Conservation (phyloP, 2,329 filamentous ascomycete genomes). For the Ceratocystis smalleyi region DNA sequence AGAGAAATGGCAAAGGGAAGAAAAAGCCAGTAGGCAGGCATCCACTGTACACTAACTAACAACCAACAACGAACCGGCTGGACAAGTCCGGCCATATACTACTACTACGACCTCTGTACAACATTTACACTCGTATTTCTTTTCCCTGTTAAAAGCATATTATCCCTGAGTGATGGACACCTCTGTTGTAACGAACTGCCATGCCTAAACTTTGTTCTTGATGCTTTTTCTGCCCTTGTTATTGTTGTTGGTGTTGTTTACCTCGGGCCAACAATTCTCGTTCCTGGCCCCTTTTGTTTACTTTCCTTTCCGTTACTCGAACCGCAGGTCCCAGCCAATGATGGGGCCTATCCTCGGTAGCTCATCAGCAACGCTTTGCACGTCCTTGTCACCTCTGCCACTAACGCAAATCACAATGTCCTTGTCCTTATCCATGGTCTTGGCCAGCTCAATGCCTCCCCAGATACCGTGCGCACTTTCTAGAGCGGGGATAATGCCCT, state of each 20-base stretch:
- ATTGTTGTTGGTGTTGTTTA: neutral
- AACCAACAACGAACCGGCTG: neutral
- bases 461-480: conserved; percentile 89
- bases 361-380: conserved; percentile 93
- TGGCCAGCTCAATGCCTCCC: conserved; percentile 77
- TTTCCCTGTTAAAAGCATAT: neutral
- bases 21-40: neutral
- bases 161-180: neutral
- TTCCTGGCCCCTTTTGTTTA: neutral
- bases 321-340: conserved; percentile 61
- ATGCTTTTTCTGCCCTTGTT: neutral
- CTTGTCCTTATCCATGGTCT: conserved; percentile 76
- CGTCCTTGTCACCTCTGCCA: conserved; percentile 92
- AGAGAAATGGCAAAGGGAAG: neutral
- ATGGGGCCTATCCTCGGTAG: conserved; percentile 73
- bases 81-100: neutral
- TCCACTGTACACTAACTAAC: conserved; percentile 7
- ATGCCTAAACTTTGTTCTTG: neutral
- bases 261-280: neutral
- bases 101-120: conserved; percentile 2
- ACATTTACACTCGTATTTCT: neutral
- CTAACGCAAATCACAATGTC: conserved; percentile 89
- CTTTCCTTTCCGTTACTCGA: conserved; percentile 27
- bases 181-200: neutral
- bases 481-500: conserved; percentile 92